Base-by-base conservation (phyloP, 2,329 filamentous ascomycete genomes). In the Fusarium albidum region DNA sequence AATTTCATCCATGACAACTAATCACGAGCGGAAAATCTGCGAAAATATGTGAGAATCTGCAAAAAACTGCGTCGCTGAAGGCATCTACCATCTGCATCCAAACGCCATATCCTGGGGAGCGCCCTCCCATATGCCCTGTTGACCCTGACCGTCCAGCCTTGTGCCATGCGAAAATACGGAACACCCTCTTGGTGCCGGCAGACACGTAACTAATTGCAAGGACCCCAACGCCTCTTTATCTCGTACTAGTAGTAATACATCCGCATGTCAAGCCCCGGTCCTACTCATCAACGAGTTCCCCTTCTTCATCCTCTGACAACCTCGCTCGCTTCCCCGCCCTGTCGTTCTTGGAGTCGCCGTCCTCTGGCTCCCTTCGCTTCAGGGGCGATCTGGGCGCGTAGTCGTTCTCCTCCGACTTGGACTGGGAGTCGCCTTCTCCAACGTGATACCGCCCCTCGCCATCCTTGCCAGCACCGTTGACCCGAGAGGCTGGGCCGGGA, bases 221-320 rank as follows among this genome's bases (percentile, higher is more conserved):
- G 41, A 54, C 46, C 51, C 15, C 40, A 65, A 66, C 64, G 57
- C 64, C 64, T 54, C 51, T 55, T 59, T 55, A 41, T 53, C 44
- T 42, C 40, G 32, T 64, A 60, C 40, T 59, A 29, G 47, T 58
- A 63, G 51, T n/a, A n/a, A 64, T 40, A n/a, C 47, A 27, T 46
- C 37, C 47, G 33, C 52, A 26, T 37, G 43, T 43, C 33, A 21
- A 34, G 43, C 41, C 33, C 26, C 12, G 31, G 18, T n/a, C 29
- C 56, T 50, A 72, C 29, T 72, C 69, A 52, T 77, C 74, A 27
- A 75, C 63, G 31, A 81, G 72, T 59, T 81, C 79, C 27, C 79
- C 79, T 52, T 81, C 79, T 52, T 81, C 79, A 41, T 81, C 79
- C 48, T 79, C 76, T 1, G 77, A 80, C 25, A 78, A 66, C 43